A percentile compares a stretch with the other conserved stretches of the same genome.
Evolutionary conservation across 495 filamentous ascomycete species (phyloP).

Genomic region (Neurospora sp.): DNA sequence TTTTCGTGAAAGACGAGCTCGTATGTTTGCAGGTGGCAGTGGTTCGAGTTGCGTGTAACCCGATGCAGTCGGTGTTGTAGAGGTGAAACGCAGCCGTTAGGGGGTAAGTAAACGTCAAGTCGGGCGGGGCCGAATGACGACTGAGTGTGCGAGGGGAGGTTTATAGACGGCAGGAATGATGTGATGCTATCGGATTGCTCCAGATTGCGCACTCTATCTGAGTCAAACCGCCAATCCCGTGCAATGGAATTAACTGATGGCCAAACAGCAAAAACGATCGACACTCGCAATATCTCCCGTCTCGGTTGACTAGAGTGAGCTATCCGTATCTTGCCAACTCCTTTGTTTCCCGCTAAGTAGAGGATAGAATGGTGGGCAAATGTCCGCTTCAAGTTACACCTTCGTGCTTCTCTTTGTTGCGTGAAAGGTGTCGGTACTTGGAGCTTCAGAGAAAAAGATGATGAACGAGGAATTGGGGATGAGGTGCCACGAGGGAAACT

Average conservation of each 20-base stretch:
- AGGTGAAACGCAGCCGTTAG: constrained; percentile 16
- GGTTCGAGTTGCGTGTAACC: constrained; percentile 14
- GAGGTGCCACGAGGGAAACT: background rate
- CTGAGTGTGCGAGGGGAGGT: constrained; percentile 3
- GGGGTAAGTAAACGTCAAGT: background rate
- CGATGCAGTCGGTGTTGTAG: constrained; percentile 6
- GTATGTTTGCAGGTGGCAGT: constrained; percentile 20
- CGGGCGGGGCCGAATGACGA: constrained; percentile 19
- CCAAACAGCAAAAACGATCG: background rate
- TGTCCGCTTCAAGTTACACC: background rate
- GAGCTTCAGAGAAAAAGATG: background rate
- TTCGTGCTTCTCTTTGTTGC: background rate
- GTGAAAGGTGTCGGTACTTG: background rate
- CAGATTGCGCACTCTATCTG: background rate
- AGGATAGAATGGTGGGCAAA: background rate
- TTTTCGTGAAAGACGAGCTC: constrained; percentile 6
- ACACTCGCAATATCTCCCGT: background rate
- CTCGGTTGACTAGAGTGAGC: background rate
- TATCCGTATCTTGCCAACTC: background rate
- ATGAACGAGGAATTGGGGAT: background rate
- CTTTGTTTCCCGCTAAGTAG: background rate
- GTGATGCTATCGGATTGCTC: background rate
- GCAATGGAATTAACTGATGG: background rate
- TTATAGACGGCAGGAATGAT: background rate
- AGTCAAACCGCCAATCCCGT: background rate